A percentile compares a stretch with the other conserved stretches of the same genome.
phyloP scores from a whole-genome alignment of 345 rosid species.

The Physaria fendleri region DNA sequence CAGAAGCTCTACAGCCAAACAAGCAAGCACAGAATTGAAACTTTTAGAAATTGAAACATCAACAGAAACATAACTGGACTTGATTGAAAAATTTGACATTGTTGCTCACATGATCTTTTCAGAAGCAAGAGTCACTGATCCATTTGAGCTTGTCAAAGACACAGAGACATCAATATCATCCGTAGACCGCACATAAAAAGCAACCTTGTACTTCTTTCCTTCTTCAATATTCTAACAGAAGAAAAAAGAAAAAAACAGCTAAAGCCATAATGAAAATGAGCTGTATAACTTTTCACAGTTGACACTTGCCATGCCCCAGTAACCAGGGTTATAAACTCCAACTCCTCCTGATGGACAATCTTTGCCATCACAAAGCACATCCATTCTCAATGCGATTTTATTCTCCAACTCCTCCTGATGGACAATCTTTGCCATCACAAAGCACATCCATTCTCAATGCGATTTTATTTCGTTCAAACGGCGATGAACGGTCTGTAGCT shows the following conservation, averaged over 20 bases:
- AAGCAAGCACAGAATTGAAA: conserved; percentile 2
- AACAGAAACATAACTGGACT: neutral
- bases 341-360: conserved; percentile 79
- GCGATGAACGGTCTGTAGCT: conserved; percentile 90
- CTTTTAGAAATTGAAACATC: neutral
- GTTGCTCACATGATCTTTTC: conserved; percentile 49
- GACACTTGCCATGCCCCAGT: conserved; percentile 92
- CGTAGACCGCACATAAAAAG: conserved; percentile 60
- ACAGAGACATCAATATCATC: conserved; percentile 57
- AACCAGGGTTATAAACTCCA: conserved; percentile 91
- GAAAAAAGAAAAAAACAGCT: conserved; percentile 9
- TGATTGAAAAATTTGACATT: conserved; percentile 1
- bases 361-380: conserved; percentile 70
- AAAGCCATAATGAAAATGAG: neutral
- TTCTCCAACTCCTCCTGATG: too few species aligned
- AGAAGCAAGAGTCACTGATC: conserved; percentile 54
- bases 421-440: too few species aligned
- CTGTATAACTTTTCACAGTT: neutral
- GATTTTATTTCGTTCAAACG: conserved; percentile 78
- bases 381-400: conserved; percentile 78
- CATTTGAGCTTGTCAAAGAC: conserved; percentile 62
- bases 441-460: too few species aligned
- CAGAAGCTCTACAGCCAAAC: conserved; percentile 54
- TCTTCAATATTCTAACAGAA: conserved; percentile 58
- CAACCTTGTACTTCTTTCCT: conserved; percentile 71